phyloP scores from a whole-genome alignment of 2,329 filamentous ascomycete species.

The Ophioceras dolichostomum region DNA sequence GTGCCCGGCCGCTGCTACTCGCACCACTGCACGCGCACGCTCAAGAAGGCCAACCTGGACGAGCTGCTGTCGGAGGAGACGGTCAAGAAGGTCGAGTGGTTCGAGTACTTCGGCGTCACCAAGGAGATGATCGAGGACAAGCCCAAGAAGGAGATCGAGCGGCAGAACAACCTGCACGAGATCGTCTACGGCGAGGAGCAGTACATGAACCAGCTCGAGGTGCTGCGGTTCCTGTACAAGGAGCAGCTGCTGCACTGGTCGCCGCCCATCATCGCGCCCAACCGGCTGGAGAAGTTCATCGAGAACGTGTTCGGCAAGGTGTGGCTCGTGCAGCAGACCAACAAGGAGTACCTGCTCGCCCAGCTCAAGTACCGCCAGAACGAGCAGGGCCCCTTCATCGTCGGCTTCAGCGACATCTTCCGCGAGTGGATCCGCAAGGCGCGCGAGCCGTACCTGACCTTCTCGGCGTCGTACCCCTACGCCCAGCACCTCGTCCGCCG shows the following conservation, averaged over 20 bases:
- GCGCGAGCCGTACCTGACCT: slow-evolving; percentile 77
- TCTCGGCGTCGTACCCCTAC: slow-evolving; percentile 75
- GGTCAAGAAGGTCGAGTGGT: slow-evolving; percentile 71
- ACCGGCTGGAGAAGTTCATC: slow-evolving; percentile 69
- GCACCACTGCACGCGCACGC: slow-evolving; percentile 80
- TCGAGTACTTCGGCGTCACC: slow-evolving; percentile 73
- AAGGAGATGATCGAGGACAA: slow-evolving; percentile 62
- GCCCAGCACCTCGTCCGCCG: slow-evolving; percentile 74
- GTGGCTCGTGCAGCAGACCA: slow-evolving; percentile 77
- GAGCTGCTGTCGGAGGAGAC: slow-evolving; percentile 57
- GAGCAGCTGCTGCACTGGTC: slow-evolving; percentile 63
- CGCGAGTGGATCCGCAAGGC: slow-evolving; percentile 97
- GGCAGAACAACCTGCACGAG: slow-evolving; percentile 90
- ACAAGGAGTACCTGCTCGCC: slow-evolving; percentile 82
- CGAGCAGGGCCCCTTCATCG: slow-evolving; percentile 90
- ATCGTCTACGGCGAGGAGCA: slow-evolving; percentile 87
- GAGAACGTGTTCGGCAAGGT: slow-evolving; percentile 81
- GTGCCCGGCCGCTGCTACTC: slow-evolving; percentile 77
- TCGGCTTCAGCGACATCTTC: slow-evolving; percentile 93
- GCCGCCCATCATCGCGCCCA: slow-evolving; percentile 69
- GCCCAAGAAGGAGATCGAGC: slow-evolving; percentile 77
- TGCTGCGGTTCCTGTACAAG: slow-evolving; percentile 74
- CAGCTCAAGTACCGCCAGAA: slow-evolving; percentile 95
- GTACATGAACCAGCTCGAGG: slow-evolving; percentile 81
- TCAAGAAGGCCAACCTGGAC: slow-evolving; percentile 88